phyloP scores from a whole-genome alignment of 2,329 filamentous ascomycete species.

The Fusarium drepaniforme region DNA sequence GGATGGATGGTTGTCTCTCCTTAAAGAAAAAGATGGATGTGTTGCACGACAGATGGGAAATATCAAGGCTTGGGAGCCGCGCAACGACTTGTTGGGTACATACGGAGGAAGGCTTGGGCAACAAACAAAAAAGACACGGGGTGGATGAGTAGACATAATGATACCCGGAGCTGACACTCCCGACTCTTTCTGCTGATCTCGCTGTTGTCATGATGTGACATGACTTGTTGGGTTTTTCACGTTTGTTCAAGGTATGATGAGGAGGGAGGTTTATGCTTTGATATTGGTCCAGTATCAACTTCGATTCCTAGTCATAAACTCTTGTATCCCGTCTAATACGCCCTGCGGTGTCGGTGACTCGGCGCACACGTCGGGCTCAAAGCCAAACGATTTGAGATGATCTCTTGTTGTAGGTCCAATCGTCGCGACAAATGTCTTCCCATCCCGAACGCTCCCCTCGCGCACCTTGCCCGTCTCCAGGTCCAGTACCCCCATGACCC shows the following conservation, averaged over 20 bases:
- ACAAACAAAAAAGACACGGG: constrained; percentile 14
- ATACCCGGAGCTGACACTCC: constrained; percentile 46
- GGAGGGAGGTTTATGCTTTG: background rate
- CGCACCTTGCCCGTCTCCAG: constrained; percentile 55
- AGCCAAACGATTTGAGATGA: constrained; percentile 76
- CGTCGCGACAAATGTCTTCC: constrained; percentile 77
- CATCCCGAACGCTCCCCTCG: constrained; percentile 43
- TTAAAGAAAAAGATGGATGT: constrained; percentile 3
- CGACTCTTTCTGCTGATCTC: constrained; percentile 24
- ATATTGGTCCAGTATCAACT: constrained; percentile 19
- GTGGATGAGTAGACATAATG: constrained; percentile 38
- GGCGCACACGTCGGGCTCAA: constrained; percentile 83
- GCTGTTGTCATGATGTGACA: background rate
- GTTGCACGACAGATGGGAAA: background rate
- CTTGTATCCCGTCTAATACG: constrained; percentile 75
- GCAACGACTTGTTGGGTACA: constrained; percentile 19
- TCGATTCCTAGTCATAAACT: constrained; percentile 37
- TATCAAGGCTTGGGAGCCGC: background rate
- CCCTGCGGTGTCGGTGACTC: constrained; percentile 86
- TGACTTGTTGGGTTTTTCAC: background rate
- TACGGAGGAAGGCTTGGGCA: constrained; percentile 5
- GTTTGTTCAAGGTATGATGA: background rate
- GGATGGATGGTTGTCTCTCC: constrained; percentile 13
- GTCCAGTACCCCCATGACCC: constrained; percentile 65
- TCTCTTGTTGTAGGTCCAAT: constrained; percentile 94